Evolutionary conservation across 2,329 filamentous ascomycete species (phyloP).

Genomic region (Aspergillus sp.): DNA sequence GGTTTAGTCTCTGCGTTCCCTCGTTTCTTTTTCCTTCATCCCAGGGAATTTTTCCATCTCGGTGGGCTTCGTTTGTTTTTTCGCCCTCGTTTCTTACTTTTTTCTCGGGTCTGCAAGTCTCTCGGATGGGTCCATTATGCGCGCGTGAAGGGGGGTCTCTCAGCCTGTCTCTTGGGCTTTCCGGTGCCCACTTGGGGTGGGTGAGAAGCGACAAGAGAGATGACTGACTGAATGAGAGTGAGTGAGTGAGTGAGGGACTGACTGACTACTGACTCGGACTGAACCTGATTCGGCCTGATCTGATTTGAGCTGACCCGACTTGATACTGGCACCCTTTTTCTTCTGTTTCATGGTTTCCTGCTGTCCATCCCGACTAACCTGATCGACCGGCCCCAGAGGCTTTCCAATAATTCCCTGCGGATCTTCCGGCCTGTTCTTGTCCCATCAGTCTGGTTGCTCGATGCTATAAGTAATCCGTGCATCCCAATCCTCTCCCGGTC

Average conservation of each 20-base stretch:
- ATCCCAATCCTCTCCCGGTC: constrained; percentile 9
- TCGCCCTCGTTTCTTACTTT: constrained; percentile 8
- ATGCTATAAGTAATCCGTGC: constrained; percentile 18
- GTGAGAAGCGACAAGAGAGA: background rate
- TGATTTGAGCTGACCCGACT: background rate
- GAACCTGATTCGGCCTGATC: too few relatives aligned
- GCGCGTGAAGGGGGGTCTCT: background rate
- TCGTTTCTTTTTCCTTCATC: constrained; percentile 7
- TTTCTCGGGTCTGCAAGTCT: background rate
- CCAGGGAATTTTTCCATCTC: background rate
- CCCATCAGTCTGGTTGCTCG: background rate
- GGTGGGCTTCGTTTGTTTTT: constrained; percentile 3
- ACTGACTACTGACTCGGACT: background rate
- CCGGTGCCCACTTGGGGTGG: background rate
- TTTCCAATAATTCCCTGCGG: constrained; percentile 16
- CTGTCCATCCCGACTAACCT: constrained; percentile 5
- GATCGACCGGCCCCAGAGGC: constrained; percentile 13
- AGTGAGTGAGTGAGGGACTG: background rate
- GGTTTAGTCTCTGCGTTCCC: constrained; percentile 1
- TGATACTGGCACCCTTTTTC: constrained; percentile 6
- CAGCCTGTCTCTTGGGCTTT: constrained; percentile 1
- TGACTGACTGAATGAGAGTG: background rate
- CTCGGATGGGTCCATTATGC: background rate
- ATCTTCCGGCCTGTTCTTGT: constrained; percentile 2
- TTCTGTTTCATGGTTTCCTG: constrained; percentile 12